A percentile compares a stretch with the other conserved stretches of the same genome.
These are phyloP conservation scores for Hypoxylon sp. DNA, from an alignment of 2,329 filamentous ascomycete genomes.

Conservation along the genomic window DNA sequence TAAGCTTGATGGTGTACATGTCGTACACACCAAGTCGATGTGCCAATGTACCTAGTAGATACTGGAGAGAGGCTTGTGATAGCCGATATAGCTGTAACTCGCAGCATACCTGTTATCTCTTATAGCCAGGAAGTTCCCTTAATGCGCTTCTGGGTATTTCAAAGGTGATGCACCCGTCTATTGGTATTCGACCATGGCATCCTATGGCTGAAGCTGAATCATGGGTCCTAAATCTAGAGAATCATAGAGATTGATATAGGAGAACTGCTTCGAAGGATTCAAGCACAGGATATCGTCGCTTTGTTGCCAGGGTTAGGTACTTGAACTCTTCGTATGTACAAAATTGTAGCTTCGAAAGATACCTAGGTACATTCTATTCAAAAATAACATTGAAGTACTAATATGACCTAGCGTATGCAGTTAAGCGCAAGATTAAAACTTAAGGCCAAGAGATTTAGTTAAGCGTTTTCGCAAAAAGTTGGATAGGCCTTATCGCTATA, in stretches of 20 bases:
- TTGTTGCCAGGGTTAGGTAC: neutral
- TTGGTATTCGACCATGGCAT: neutral
- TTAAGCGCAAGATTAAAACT: neutral
- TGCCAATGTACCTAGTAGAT: neutral
- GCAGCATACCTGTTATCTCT: no score
- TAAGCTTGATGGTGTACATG: constrained; percentile 59
- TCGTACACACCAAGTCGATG: constrained; percentile 34
- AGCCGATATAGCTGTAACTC: constrained; percentile 8
- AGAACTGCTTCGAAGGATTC: neutral
- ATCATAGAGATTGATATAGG: neutral
- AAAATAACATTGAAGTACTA: neutral
- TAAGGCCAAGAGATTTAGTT: neutral
- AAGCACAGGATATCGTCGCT: neutral
- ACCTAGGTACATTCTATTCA: neutral
- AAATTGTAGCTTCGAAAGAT: neutral
- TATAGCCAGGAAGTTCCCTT: neutral
- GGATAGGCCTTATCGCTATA: neutral
- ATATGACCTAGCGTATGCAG: neutral
- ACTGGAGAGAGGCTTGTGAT: neutral
- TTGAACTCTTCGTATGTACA: neutral
- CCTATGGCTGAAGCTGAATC: neutral
- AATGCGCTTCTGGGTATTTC: neutral
- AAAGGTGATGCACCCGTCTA: neutral
- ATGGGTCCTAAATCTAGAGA: neutral
- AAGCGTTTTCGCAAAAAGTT: neutral